phyloP scores from a whole-genome alignment of 139 green algal genomes.

The Coelastrella sp. region DNA sequence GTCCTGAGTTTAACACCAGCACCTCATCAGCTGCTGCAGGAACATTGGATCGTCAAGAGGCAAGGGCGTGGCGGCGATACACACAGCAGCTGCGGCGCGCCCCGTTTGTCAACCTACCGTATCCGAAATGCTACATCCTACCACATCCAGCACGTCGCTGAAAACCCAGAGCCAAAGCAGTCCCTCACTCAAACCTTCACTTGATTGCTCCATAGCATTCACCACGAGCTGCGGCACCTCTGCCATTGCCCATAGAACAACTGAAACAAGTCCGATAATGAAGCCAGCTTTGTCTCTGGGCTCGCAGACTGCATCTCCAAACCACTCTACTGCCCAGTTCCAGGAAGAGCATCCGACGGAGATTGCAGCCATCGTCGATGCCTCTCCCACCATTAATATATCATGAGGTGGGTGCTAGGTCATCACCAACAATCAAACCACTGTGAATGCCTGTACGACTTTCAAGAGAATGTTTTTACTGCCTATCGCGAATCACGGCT shows the following conservation, averaged over 20 bases:
- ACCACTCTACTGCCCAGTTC: background rate
- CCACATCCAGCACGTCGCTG: constrained; percentile 28
- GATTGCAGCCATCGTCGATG: background rate
- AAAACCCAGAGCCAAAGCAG: constrained; percentile 41
- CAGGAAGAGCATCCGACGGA: background rate
- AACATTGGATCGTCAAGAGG: background rate
- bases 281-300: background rate
- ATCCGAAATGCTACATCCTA: constrained; percentile 23
- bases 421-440: no score
- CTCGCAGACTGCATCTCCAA: constrained; percentile 19
- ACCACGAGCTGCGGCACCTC: constrained; percentile 6
- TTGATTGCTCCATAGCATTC: background rate
- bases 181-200: constrained; percentile 1
- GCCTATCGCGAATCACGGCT: no score
- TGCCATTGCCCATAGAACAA: background rate
- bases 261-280: background rate
- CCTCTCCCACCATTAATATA: no score
- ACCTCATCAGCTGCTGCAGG: no score
- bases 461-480: no score
- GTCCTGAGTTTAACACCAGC: no score
- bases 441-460: no score
- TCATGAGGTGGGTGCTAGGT: no score
- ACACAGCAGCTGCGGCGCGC: no score
- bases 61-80: background rate
- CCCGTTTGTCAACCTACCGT: background rate